Evolutionary conservation across 2,329 filamentous ascomycete species (phyloP), one percentile per base, ranked within the genome.

Genomic region (Cadophora sp.): DNA sequence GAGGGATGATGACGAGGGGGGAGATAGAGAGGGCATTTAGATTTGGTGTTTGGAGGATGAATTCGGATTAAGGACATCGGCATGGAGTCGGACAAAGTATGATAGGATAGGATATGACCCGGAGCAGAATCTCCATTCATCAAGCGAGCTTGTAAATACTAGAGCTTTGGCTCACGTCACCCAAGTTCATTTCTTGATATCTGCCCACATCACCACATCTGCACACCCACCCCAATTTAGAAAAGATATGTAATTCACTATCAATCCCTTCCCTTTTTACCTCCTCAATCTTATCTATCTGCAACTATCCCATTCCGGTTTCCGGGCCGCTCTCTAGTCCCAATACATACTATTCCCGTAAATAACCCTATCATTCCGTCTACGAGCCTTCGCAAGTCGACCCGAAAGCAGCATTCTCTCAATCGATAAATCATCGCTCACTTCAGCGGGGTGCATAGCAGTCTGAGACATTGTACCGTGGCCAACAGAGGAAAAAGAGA

Each of bases 1-100:
- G 50, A 64, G 43, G 56, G 64, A 34, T n/a, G 48, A 48, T 19
- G 64, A 66, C 22, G 56, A 53, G 56, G 22, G 63, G 61, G 19
- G 12, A 7, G n/a, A n/a, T n/a, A n/a, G n/a, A n/a, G 48, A 53
- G 16, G 50, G 48, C 12, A n/a, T 56, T 3, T 43, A 29, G n/a
- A 11, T 55, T 4, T 53, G 48, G 46, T 16, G 24, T 27, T 43
- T 3, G 24, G 22, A 16, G 5, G 14, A 27, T 40, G 4, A 19
- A 0, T 26, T 43, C 53, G 11, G 29, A 22, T 26, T 11, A 5
- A 51, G 7, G 48, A 12, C 5, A 9, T 24, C 22, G 46, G 27
- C 27, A 55, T 55, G 26, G 22, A 27, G 27, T 24, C n/a, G n/a
- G n/a, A n/a, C n/a, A n/a, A n/a, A n/a, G n/a, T 43, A 43, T 11